Evolutionary conservation across 1,139 yeast genomes (phyloP).

Genomic region (Taphrina pruni): DNA sequence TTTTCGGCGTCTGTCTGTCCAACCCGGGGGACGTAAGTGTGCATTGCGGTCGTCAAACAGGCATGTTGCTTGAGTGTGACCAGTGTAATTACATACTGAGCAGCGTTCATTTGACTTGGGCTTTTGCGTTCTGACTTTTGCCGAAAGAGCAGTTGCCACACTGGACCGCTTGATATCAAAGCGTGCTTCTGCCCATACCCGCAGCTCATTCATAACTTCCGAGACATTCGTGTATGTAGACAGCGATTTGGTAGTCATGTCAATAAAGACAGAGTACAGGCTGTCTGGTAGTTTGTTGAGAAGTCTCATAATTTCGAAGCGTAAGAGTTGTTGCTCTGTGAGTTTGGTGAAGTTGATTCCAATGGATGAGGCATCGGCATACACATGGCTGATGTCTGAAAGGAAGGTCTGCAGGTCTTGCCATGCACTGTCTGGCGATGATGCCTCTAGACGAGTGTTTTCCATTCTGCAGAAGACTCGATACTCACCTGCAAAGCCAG

Average conservation of each 20-base stretch:
- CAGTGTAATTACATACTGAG: not conserved
- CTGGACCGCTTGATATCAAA: too few species aligned
- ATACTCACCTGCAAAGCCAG: not conserved
- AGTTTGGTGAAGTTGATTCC: not conserved
- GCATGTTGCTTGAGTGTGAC: not conserved
- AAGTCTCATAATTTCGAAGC: not conserved
- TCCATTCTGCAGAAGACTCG: not conserved
- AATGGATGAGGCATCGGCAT: not conserved
- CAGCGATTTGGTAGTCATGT: not conserved
- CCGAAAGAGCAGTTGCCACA: too few species aligned
- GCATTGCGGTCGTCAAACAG: not conserved
- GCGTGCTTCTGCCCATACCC: not conserved
- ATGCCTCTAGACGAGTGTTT: not conserved
- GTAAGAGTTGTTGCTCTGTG: not conserved
- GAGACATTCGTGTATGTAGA: not conserved
- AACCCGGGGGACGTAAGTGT: not conserved
- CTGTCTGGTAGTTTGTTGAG: not conserved
- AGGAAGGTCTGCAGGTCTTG: not conserved
- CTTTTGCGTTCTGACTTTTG: too few species aligned
- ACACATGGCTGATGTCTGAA: not conserved
- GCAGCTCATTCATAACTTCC: not conserved
- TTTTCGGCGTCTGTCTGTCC: not conserved
- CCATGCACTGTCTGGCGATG: not conserved
- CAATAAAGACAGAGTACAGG: not conserved
- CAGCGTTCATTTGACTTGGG: too few species aligned